Conservation (phyloP, 2,329 filamentous ascomycete species). For the Stagonosporopsis rhizophila region DNA sequence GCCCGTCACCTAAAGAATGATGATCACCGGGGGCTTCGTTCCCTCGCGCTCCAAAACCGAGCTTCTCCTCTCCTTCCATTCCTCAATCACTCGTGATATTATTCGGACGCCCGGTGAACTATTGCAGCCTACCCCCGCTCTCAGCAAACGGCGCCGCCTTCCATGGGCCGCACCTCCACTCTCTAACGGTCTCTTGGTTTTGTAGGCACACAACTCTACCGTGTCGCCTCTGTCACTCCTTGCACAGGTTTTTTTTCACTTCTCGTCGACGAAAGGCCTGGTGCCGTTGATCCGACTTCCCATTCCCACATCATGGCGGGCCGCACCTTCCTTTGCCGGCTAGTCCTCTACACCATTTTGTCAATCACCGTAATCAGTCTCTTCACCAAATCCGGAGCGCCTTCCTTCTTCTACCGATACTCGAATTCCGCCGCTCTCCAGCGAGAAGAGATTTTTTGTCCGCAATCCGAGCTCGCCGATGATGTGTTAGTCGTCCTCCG, state of each 20-base stretch:
- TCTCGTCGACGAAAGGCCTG: slow-evolving; percentile 13
- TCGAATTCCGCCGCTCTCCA: slow-evolving; percentile 29
- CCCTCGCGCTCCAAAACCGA: slow-evolving; percentile 17
- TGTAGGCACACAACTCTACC: slow-evolving; percentile 7
- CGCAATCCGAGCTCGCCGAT: slow-evolving; percentile 49
- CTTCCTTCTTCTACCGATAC: slow-evolving; percentile 38
- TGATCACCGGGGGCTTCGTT: slow-evolving; percentile 19
- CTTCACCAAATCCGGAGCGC: slow-evolving; percentile 40
- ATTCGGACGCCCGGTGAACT: slow-evolving; percentile 9
- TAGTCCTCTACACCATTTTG: slow-evolving; percentile 44
- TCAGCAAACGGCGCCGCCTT: slow-evolving; percentile 15
- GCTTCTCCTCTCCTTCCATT: slow-evolving; percentile 16
- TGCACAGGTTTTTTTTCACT: slow-evolving; percentile 9
- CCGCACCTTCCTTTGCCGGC: slow-evolving; percentile 42
- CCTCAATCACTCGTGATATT: slow-evolving; percentile 16
- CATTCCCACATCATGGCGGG: slow-evolving; percentile 35
- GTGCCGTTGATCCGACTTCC: slow-evolving; percentile 9
- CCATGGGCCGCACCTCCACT: slow-evolving; percentile 19
- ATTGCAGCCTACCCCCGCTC: slow-evolving; percentile 17
- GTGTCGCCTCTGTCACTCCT: slow-evolving; percentile 12
- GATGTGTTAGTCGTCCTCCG: slow-evolving; percentile 66
- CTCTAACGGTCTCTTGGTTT: slow-evolving; percentile 8
- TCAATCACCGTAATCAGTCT: slow-evolving; percentile 46
- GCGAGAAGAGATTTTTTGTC: slow-evolving; percentile 35
- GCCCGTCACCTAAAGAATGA: slow-evolving; percentile 21